Evolutionary conservation across 2,329 filamentous ascomycete species (phyloP), one percentile per base, ranked within the genome.

Genomic region (Ceratocystis lukuohia): DNA sequence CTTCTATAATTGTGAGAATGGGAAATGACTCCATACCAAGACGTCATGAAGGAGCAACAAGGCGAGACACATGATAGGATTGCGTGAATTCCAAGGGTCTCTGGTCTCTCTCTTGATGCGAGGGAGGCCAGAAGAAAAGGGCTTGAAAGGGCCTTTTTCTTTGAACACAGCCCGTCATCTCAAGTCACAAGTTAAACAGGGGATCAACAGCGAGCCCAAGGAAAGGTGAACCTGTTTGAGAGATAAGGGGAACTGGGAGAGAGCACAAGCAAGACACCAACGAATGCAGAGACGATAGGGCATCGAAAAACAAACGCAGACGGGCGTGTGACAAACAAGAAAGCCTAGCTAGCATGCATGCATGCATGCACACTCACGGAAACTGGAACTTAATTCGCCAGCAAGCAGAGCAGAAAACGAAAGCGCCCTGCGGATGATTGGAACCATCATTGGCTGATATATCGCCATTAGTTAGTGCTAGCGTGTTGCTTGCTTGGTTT

Each of bases 1-100:
- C 28, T 57, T 57, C 25, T 57, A 57, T 57, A 57, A 57, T 30
- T 57, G 20, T 57, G 53, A 33, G 37, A 33, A 28, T 50, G 48
- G 22, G 22, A 50, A 25, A 50, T 50, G 53, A 57, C 53, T 57
- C 15, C 7, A 22, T 28, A 57, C 53, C 53, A 57, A 57, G 53
- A 57, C 22, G 53, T 57, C 53, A 57, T 33, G 20, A 57, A 57
- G 53, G 53, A 57, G 10, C 53, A 57, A 57, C 53, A 57, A 57
- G 53, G 53, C 53, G 53, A 57, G 53, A 57, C 53, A 57, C 53
- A 57, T 57, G 53, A 57, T 57, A 17, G 53, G 20, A 57, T 30
- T 57, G 53, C 53, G 53, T 30, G 53, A 33, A 57, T 57, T 57
- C 28, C 28, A 57, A 28, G 53, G 53, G n/a, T 53, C 53, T 30